phyloP scores from a whole-genome alignment of 345 rosid species.

The Moricandia moricandioides region DNA sequence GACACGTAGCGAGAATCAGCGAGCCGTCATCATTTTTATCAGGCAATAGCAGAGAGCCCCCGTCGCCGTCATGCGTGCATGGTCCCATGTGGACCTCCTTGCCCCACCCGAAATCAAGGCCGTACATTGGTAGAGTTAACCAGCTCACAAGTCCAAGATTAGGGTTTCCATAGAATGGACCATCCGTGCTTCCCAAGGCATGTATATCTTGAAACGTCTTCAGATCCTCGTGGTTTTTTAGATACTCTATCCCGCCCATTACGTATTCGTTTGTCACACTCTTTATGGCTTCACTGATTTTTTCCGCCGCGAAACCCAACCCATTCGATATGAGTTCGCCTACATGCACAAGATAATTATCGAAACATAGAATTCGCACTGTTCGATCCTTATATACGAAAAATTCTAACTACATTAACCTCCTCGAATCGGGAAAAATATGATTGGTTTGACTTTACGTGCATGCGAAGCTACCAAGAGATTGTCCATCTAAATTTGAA shows the following conservation, averaged over 20 bases:
- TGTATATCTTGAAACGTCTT: conserved; percentile 52
- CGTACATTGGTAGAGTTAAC: conserved; percentile 52
- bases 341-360: conserved; percentile 10
- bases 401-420: not conserved
- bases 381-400: not conserved
- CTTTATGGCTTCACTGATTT: conserved; percentile 46
- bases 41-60: conserved; percentile 47
- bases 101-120: conserved; percentile 69
- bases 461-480: not conserved
- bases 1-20: conserved; percentile 31
- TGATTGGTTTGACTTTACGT: not conserved
- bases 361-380: not conserved
- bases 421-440: not conserved
- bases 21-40: conserved; percentile 33
- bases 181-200: conserved; percentile 45
- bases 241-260: conserved; percentile 40
- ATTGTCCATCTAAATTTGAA: not conserved
- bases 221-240: conserved; percentile 46
- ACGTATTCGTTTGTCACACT: conserved; percentile 43
- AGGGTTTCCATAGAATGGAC: conserved; percentile 63
- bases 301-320: conserved; percentile 40
- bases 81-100: conserved; percentile 52
- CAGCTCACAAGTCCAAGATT: conserved; percentile 62
- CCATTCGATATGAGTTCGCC: conserved; percentile 44
- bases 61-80: conserved; percentile 51